Base-by-base conservation (phyloP, 495 filamentous ascomycete genomes). In the Neurospora sp. region DNA sequence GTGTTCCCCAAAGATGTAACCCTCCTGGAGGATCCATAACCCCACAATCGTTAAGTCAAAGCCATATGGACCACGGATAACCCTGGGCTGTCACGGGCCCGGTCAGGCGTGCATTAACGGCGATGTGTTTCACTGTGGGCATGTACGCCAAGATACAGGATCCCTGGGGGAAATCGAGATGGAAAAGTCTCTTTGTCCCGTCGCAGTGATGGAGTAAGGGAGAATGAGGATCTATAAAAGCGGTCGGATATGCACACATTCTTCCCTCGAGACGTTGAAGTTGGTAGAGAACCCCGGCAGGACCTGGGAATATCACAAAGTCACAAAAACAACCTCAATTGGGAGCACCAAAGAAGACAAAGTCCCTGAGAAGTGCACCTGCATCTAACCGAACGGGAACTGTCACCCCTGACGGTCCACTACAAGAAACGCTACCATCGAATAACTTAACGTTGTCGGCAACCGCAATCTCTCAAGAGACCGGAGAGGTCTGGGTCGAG, bases 91-190 rank as follows among this genome's bases (percentile, higher is more conserved):
- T 37, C 53, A 35, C 31, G 22, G 53, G 12, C 14, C 53, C 27
- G 27, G 22, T 31, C 35, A 35, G 27, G 18, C 53, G 53, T 35
- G 53, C 53, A 65, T 65, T 65, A 4, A 65, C 12, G 22, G 27
- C 53, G 27, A 65, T 53, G 44, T 65, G 75, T 77, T 77, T 77
- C 75, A 77, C 74, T 37, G 44, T 77, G 75, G 59, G 72, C 71
- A 72, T 76, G 40, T 69, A 59, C 74, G 75, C 75, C 42, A 73
- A 70, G 70, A 68, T 40, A 72, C 70, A 48, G 70, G 45, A 42
- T 61, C 69, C 35, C 53, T 65, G 12, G 53, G 27, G 53, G 9
- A 35, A 7, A 8, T 18, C 22, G 53, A 65, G 53, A 35, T 65
- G 53, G 4, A 8, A 5, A 65, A 31, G 22, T 8, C 20, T 61